Conservation (phyloP, 2,329 filamentous ascomycete genomes). For the Fusarium begoniae region DNA sequence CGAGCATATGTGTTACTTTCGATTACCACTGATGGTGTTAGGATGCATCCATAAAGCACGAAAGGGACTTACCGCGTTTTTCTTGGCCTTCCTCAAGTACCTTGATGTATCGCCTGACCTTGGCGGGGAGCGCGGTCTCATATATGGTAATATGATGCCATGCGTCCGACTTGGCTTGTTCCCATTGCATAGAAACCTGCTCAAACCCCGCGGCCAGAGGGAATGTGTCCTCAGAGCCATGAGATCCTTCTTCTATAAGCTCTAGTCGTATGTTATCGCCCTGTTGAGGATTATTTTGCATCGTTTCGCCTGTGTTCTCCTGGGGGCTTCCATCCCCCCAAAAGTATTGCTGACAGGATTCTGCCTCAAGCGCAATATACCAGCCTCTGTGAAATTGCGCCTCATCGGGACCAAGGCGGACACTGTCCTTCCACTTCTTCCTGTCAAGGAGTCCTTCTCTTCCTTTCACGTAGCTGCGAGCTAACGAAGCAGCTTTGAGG, state of each 20-base stretch:
- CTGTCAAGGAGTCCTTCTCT: not conserved
- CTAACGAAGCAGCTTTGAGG: fast-evolving
- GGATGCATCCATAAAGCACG: fast-evolving
- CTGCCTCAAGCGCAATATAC: not conserved
- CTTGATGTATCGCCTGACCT: not conserved
- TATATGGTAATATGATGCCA: not conserved
- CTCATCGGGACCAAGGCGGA: fast-evolving
- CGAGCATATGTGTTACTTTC: not conserved
- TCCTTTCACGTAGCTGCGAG: fast-evolving
- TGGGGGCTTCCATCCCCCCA: fast-evolving
- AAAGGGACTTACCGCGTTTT: not conserved
- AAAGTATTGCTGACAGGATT: fast-evolving
- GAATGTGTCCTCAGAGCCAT: not conserved
- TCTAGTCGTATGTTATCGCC: not conserved
- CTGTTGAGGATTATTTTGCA: fast-evolving
- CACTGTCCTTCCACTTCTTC: not conserved
- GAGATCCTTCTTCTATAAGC: not conserved
- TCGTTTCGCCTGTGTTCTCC: not conserved
- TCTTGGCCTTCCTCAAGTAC: not conserved
- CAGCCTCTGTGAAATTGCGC: fast-evolving
- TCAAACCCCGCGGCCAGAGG: fast-evolving
- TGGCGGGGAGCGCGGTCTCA: not conserved
- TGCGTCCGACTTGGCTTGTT: fast-evolving
- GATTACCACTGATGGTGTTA: not conserved
- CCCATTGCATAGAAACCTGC: not conserved